These are phyloP conservation scores for Capsella bursapastoris DNA, from an alignment of 345 rosid genomes.

Conservation along the genomic window DNA sequence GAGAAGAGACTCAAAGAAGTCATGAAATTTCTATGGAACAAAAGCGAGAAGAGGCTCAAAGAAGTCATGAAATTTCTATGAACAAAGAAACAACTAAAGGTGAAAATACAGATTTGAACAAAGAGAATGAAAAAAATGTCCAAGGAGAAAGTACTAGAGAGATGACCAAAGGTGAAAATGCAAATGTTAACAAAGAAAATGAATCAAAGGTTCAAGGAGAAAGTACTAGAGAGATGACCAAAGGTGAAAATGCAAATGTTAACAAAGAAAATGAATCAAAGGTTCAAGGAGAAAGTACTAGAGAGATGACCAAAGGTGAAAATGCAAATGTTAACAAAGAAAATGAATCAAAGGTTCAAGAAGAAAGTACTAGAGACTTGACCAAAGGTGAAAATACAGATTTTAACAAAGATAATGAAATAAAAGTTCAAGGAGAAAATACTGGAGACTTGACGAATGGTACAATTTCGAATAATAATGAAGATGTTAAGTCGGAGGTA, in stretches of 20 bases:
- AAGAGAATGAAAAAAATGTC: background rate
- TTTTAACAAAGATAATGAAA: background rate
- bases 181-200: background rate
- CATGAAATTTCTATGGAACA: no score
- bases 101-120: background rate
- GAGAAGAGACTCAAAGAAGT: no score
- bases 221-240: background rate
- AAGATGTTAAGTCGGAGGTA: background rate
- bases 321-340: background rate
- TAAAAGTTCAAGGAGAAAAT: background rate
- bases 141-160: conserved; percentile 3
- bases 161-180: background rate
- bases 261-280: background rate
- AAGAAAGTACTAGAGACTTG: background rate
- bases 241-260: background rate
- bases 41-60: background rate
- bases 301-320: background rate
- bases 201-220: background rate
- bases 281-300: background rate
- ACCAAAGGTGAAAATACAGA: background rate
- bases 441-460: background rate
- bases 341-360: background rate
- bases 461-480: background rate
- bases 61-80: background rate
- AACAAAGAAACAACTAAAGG: background rate